Conservation (phyloP, 331 rosid genomes). For the Malus hybrid region DNA sequence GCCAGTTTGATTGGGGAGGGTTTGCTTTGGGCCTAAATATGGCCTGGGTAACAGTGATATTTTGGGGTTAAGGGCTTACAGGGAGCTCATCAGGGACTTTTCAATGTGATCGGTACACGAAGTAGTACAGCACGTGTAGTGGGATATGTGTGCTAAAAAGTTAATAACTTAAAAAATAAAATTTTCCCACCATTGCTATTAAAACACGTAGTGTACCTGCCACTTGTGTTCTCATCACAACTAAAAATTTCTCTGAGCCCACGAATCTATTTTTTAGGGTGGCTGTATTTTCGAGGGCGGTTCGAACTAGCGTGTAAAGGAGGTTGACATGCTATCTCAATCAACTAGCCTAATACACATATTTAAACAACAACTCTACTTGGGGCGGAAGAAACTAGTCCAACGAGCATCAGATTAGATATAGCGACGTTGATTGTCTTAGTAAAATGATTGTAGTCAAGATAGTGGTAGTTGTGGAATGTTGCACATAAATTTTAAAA, state of each 20-base stretch:
- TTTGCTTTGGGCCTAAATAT: not conserved
- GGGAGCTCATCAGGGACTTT: not conserved
- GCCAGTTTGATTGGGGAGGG: not conserved
- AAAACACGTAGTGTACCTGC: too few relatives aligned
- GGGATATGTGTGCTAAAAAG: too few relatives aligned
- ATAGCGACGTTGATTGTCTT: not conserved
- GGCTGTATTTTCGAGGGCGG: not conserved
- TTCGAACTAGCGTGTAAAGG: not conserved
- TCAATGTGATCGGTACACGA: too few relatives aligned
- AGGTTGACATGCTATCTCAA: not conserved
- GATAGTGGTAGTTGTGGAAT: not conserved
- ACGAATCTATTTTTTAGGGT: conserved; percentile 13
- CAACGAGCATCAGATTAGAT: not conserved
- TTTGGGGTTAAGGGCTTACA: conserved; percentile 4
- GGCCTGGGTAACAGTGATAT: too few relatives aligned
- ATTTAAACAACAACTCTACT: too few relatives aligned
- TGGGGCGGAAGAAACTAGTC: not conserved
- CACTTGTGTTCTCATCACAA: too few relatives aligned
- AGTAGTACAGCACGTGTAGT: too few relatives aligned
- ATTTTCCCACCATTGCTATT: too few relatives aligned
- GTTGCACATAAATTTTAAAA: not conserved
- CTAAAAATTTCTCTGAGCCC: conserved; percentile 6
- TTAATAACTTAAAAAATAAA: too few relatives aligned
- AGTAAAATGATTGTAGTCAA: not conserved
- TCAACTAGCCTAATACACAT: not conserved